Evolutionary conservation across 257 asterid genomes (phyloP).

Genomic region (Salvia miltiorrhiza): DNA sequence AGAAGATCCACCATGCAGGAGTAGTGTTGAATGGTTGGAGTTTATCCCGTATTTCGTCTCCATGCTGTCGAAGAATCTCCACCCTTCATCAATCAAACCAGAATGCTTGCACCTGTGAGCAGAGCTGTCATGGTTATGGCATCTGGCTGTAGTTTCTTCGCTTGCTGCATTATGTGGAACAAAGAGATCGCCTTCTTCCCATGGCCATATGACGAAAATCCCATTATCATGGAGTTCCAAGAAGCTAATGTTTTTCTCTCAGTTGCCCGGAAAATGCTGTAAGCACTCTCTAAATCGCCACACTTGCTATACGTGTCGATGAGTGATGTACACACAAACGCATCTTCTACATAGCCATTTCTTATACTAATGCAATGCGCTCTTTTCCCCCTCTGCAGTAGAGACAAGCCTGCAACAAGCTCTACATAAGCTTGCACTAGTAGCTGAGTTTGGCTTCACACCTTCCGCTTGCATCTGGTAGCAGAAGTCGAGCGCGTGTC

Average conservation of each 20-base stretch:
- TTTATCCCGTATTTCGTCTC: constrained; percentile 33
- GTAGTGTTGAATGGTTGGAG: constrained; percentile 57
- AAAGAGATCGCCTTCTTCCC: constrained; percentile 45
- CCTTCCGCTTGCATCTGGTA: constrained; percentile 50
- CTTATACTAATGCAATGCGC: constrained; percentile 40
- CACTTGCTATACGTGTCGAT: constrained; percentile 58
- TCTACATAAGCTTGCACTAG: constrained; percentile 49
- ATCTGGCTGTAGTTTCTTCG: constrained; percentile 43
- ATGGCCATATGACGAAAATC: constrained; percentile 40
- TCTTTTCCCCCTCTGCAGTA: constrained; percentile 55
- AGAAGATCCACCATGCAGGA: constrained; percentile 73
- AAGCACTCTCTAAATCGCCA: constrained; percentile 49
- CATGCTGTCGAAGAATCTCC: constrained; percentile 56
- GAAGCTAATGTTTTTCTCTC: constrained; percentile 40
- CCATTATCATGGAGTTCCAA: constrained; percentile 65
- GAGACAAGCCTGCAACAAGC: constrained; percentile 47
- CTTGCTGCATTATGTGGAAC: constrained; percentile 42
- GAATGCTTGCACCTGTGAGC: constrained; percentile 56
- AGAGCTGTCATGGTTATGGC: constrained; percentile 59
- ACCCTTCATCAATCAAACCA: constrained; percentile 43
- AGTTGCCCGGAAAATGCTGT: constrained; percentile 31
- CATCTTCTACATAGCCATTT: constrained; percentile 32
- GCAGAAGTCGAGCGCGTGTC: constrained; percentile 39
- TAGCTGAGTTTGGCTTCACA: constrained; percentile 42
- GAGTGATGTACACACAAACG: constrained; percentile 49